Evolutionary conservation across 2,329 filamentous ascomycete genomes (phyloP), one percentile per base, ranked within the genome.

Genomic region (Monosporascus sp.): DNA sequence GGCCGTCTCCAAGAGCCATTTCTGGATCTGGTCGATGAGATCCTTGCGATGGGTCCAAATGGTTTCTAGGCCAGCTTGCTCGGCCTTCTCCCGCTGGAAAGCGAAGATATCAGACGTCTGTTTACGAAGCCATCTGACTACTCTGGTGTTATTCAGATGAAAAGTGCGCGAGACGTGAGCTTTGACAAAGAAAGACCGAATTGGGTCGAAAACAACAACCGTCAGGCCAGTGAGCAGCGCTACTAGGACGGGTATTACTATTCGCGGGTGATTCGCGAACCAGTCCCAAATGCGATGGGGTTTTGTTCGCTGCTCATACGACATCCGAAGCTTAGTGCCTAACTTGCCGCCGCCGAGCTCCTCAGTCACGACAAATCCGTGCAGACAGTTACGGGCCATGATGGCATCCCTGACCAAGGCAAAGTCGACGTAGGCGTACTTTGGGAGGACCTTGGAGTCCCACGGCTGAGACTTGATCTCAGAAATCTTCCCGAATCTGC

Each of bases 181-280:
- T 65, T 91, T 91, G 72, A 97, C 89, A 64, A 95, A 97, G 66
- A 95, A 94, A 0, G 91, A 92, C 45, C 94, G 85, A 54, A 99
- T 92, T 0, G 94, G 94, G 63, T 99, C 94, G 64, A 99, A 97
- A 7, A 97, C 78, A 1, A 89, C 84, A 20, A 97, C 91, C 0
- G 92, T 95, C 48, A 94, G 75, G 37, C 87, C 86, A 0, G 92
- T 91, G 31, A 96, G 68, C 3, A 97, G 72, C 1, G 91, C 93
- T 17, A 90, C 91, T 2, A 96, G 51, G 1, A 88, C 72, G 0
- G 94, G 93, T 47, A 99, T 87, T 26, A 96, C 88, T 46, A 97
- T 89, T 48, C 91, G 82, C 0, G 93, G 92, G 64, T 99, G 94
- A 54, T 75, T 88, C 9, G 88, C 78, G 28, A 97, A 71, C 92